Conservation (phyloP, 805 yeast species). For the Lachancea fermentati region DNA sequence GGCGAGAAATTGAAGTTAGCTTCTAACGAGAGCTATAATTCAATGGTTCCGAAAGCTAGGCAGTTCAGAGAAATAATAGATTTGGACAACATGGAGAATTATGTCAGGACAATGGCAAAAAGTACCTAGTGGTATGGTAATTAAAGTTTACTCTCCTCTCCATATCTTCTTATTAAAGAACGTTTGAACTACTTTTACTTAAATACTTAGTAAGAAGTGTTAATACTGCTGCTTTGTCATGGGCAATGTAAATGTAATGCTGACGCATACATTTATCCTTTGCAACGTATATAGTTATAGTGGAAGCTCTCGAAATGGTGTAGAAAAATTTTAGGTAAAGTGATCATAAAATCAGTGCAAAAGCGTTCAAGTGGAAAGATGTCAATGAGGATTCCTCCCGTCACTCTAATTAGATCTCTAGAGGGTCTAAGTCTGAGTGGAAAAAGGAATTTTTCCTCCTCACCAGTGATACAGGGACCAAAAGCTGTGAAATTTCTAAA, state of each 20-base stretch:
- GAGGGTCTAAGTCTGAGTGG: conserved; percentile 1
- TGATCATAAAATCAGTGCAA: neutral
- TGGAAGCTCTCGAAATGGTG: too few relatives aligned
- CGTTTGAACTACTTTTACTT: too few relatives aligned
- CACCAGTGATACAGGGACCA: conserved; percentile 12
- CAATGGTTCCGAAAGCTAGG: neutral
- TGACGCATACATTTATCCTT: too few relatives aligned
- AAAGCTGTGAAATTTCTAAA: conserved; percentile 31
- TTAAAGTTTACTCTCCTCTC: too few relatives aligned
- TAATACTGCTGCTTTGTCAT: too few relatives aligned
- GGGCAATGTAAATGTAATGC: too few relatives aligned
- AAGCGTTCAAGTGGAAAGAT: neutral
- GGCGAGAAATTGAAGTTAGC: neutral
- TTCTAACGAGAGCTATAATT: neutral
- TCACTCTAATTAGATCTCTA: conserved; percentile 3
- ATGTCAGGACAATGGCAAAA: neutral
- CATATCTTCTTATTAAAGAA: too few relatives aligned
- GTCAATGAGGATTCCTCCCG: conserved; percentile 4
- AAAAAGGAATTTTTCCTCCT: conserved; percentile 11
- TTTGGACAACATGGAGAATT: neutral
- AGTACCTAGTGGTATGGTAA: too few relatives aligned
- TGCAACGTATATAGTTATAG: too few relatives aligned
- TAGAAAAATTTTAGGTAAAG: conserved; percentile 7
- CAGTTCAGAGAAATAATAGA: neutral
- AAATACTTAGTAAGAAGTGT: too few relatives aligned